Evolutionary conservation across 495 filamentous ascomycete species (phyloP).

Genomic region (Penicillium salamii): DNA sequence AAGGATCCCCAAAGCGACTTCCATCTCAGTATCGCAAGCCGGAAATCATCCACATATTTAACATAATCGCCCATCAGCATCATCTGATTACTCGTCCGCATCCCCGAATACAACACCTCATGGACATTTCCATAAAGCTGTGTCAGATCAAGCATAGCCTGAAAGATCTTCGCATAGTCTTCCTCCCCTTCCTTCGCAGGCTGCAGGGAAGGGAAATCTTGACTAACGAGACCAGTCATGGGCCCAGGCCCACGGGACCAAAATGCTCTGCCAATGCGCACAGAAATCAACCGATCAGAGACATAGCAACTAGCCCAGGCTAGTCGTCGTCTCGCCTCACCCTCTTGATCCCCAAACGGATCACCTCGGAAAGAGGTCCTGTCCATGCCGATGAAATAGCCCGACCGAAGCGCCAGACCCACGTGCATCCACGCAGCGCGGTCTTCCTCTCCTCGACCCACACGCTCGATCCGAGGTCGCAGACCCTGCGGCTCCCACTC

Average conservation of each 20-base stretch:
- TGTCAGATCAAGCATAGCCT: constrained; percentile 61
- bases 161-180: constrained; percentile 60
- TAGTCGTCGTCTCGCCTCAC: constrained; percentile 54
- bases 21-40: constrained; percentile 58
- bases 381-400: constrained; percentile 61
- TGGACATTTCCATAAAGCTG: constrained; percentile 68
- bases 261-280: constrained; percentile 61
- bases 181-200: constrained; percentile 51
- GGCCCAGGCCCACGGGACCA: constrained; percentile 65
- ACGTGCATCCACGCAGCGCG: constrained; percentile 69
- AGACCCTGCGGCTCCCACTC: constrained; percentile 64
- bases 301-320: constrained; percentile 65
- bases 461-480: constrained; percentile 47
- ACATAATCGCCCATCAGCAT: constrained; percentile 65
- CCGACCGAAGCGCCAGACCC: constrained; percentile 60
- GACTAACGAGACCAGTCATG: constrained; percentile 56
- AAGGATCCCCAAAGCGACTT: constrained; percentile 61
- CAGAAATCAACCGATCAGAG: constrained; percentile 62
- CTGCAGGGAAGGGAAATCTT: constrained; percentile 60
- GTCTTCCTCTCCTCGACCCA: constrained; percentile 64
- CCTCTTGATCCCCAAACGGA: constrained; percentile 44
- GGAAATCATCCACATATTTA: constrained; percentile 66
- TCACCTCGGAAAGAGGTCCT: constrained; percentile 52
- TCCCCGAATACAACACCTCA: constrained; percentile 63
- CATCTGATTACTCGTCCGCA: constrained; percentile 60